These are phyloP conservation scores for Hypseocharis bilobata DNA, from an alignment of 441 rosid species.

Conservation along the genomic window DNA sequence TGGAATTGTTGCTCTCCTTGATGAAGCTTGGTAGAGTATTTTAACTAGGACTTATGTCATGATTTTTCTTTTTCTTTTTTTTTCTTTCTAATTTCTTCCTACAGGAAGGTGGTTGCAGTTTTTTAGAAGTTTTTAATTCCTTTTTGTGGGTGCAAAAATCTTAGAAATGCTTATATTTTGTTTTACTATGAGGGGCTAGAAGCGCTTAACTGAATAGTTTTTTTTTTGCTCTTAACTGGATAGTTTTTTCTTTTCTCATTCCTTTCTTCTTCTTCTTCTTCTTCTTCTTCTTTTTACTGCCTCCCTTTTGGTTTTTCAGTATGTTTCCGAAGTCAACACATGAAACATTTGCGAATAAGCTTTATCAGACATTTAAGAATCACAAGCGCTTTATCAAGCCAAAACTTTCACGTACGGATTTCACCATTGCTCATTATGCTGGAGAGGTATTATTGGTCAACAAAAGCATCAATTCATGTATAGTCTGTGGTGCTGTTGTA, in stretches of 20 bases:
- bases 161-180: neutral
- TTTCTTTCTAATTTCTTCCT: slow-evolving; percentile 7
- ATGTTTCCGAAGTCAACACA: slow-evolving; percentile 99
- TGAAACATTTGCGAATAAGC: slow-evolving; percentile 89
- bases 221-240: slow-evolving; percentile 6
- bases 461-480: neutral
- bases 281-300: slow-evolving; percentile 14
- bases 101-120: neutral
- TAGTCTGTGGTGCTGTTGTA: neutral
- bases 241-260: slow-evolving; percentile 11
- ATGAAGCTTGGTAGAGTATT: slow-evolving; percentile 82
- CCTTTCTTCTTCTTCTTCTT: no score
- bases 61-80: slow-evolving; percentile 6
- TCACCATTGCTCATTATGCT: slow-evolving; percentile 81
- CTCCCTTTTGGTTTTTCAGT: slow-evolving; percentile 35
- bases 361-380: slow-evolving; percentile 78
- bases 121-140: neutral
- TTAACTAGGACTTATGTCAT: neutral
- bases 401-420: slow-evolving; percentile 88
- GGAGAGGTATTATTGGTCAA: slow-evolving; percentile 58
- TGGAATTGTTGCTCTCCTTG: slow-evolving; percentile 86
- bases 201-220: slow-evolving; percentile 10
- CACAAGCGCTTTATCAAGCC: slow-evolving; percentile 94
- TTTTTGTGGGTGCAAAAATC: neutral
- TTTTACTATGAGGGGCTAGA: neutral